Evolutionary conservation across 768 basidiomycete genomes (phyloP), one percentile per base, ranked within the genome.

Genomic region (Suillus brevipes): DNA sequence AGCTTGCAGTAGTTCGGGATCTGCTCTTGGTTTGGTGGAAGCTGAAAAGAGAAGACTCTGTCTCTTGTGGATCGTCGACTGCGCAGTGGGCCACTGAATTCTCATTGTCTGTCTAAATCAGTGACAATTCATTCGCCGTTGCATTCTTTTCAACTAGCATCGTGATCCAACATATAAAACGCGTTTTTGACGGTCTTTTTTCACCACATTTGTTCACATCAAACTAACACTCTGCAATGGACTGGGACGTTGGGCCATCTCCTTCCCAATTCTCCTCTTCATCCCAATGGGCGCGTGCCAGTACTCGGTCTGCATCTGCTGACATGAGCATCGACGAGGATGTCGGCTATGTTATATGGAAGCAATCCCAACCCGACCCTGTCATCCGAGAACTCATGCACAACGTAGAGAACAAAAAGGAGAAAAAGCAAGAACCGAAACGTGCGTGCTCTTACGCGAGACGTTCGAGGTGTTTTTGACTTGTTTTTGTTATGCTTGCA

Each of bases 251-350:
- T 0, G 52, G 52, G 9, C 58, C 58, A 31, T 59, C 58, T 3
- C 58, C 58, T 28, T 59, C 58, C 6, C 58, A 59, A 59, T 59
- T 59, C 8, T 12, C 58, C 28, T 59, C 58, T 13, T 42, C 58
- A 20, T 59, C 58, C 6, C 58, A 59, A 59, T 59, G 58, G 58
- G 58, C 36, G 6, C 58, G 58, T 12, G 58, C 58, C 10, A 42
- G 18, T 12, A 59, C 18, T 18, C 38, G 58, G 18, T 18, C 40
- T 20, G 10, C 38, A 59, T 42, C 58, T 42, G 25, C 40, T 4
- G 18, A 59, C 18, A 59, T 10, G 56, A 58, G 56, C 37, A 23
- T 38, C n/a, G 56, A 40, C 18, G 38, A 42, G 10, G 40, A 59
- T 10, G 58, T 25, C 6, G 57, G 57, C 4, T 38, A 40, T 6